Conservation (phyloP, 352 stramenopile genomes). For the Pythium aphanidermatum region DNA sequence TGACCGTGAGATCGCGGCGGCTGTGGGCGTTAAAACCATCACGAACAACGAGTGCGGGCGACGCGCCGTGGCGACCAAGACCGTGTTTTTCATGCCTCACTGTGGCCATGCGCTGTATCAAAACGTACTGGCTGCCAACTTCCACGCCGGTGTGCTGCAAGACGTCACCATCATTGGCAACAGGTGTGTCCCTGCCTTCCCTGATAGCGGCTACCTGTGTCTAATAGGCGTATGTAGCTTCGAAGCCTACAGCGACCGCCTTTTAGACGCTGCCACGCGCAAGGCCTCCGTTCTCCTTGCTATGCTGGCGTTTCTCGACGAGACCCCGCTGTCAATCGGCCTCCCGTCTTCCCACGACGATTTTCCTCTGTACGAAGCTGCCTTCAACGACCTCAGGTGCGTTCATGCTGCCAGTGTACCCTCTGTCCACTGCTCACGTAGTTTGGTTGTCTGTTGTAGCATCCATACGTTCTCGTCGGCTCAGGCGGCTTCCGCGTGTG, state of each 20-base stretch:
- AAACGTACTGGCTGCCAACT: conserved; percentile 87
- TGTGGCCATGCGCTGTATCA: conserved; percentile 84
- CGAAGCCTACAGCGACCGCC: conserved; percentile 64
- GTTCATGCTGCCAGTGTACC: background rate
- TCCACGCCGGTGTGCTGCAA: conserved; percentile 23
- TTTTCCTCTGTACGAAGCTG: conserved; percentile 56
- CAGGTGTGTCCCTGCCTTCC: conserved; percentile 33
- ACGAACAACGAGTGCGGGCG: conserved; percentile 55
- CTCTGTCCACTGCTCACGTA: too few relatives aligned
- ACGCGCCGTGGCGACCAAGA: conserved; percentile 29
- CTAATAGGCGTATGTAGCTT: conserved; percentile 33
- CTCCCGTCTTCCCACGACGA: conserved; percentile 45
- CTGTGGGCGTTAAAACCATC: conserved; percentile 42
- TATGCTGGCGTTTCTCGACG: conserved; percentile 41
- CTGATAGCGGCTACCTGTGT: too few relatives aligned
- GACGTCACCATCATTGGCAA: conserved; percentile 84
- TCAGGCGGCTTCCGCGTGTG: background rate
- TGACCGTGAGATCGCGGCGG: conserved; percentile 43
- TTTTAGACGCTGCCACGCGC: conserved; percentile 39
- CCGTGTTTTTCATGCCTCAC: conserved; percentile 92
- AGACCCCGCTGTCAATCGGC: conserved; percentile 33
- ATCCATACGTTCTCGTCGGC: conserved; percentile 16
- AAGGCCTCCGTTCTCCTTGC: conserved; percentile 36
- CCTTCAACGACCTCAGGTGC: conserved; percentile 72
- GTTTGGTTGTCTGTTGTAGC: conserved; percentile 6